Conservation (phyloP, 352 stramenopile species). For the Phytophthora ohioensis region DNA sequence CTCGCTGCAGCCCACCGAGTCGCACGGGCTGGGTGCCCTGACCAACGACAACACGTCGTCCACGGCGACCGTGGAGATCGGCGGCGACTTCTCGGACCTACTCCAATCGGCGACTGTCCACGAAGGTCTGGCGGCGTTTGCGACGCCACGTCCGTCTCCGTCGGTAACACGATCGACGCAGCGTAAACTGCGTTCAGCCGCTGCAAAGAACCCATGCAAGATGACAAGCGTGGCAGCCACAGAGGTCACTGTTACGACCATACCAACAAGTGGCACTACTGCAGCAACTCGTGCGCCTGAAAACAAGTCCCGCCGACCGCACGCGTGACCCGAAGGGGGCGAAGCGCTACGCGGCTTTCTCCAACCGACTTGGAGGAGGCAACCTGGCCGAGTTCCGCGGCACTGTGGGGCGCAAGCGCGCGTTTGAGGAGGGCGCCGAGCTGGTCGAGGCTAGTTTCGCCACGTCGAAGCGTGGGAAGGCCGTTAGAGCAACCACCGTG, state of each 20-base stretch:
- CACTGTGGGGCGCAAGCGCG: background rate
- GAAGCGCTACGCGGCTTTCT: too few relatives aligned
- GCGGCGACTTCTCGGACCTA: background rate
- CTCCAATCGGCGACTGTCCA: background rate
- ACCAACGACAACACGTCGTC: background rate
- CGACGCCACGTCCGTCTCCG: background rate
- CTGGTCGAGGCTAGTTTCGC: background rate
- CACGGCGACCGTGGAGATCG: background rate
- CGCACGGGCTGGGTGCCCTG: too few relatives aligned
- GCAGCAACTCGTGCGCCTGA: background rate
- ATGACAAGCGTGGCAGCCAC: too few relatives aligned
- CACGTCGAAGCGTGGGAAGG: background rate
- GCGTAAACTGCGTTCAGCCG: background rate
- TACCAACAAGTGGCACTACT: background rate
- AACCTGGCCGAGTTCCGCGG: background rate
- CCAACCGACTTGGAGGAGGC: background rate
- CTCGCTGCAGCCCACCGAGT: background rate
- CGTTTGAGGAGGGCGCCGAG: background rate
- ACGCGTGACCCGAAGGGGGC: too few relatives aligned
- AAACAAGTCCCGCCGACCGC: too few relatives aligned
- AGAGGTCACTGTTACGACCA: too few relatives aligned
- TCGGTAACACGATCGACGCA: constrained; percentile 26
- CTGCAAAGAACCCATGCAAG: background rate
- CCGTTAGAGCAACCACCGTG: background rate
- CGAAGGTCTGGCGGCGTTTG: background rate